These are phyloP conservation scores for Blastomyces emzantsi DNA, from an alignment of 2,329 filamentous ascomycete genomes.

Conservation along the genomic window DNA sequence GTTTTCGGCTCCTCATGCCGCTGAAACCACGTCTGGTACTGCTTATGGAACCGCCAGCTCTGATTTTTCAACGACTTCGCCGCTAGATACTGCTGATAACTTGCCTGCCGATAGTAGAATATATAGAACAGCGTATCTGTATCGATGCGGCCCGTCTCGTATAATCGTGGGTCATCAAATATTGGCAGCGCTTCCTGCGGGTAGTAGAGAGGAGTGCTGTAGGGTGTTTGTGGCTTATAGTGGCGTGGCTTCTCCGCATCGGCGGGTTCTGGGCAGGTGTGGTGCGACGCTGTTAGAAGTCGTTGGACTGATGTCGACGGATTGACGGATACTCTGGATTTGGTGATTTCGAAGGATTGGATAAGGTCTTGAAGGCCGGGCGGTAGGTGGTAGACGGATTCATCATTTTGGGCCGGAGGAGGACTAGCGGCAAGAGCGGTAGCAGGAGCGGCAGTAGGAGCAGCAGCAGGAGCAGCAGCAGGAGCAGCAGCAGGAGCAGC, in stretches of 20 bases:
- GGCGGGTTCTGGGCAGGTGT: conserved; percentile 60
- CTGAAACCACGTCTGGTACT: conserved; percentile 99
- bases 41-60: conserved; percentile 98
- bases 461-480: conserved; percentile 27
- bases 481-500: neutral
- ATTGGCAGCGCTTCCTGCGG: conserved; percentile 87
- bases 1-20: conserved; percentile 96
- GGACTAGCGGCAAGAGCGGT: neutral
- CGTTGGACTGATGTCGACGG: conserved; percentile 57
- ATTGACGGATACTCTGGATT: conserved; percentile 54
- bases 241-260: conserved; percentile 76
- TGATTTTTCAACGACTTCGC: conserved; percentile 97
- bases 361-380: conserved; percentile 81
- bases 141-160: conserved; percentile 67
- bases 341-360: conserved; percentile 79
- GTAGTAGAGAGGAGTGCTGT: conserved; percentile 72
- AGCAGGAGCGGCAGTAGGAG: conserved; percentile 23
- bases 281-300: conserved; percentile 66
- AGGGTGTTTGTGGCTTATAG: conserved; percentile 75
- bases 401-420: conserved; percentile 49
- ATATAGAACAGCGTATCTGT: conserved; percentile 97
- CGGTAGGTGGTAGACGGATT: conserved; percentile 89
- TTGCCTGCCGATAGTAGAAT: conserved; percentile 97
- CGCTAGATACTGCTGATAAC: conserved; percentile 89
- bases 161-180: conserved; percentile 83